Base-by-base conservation (phyloP, 257 asterid genomes). In the Solanum paucissectum region DNA sequence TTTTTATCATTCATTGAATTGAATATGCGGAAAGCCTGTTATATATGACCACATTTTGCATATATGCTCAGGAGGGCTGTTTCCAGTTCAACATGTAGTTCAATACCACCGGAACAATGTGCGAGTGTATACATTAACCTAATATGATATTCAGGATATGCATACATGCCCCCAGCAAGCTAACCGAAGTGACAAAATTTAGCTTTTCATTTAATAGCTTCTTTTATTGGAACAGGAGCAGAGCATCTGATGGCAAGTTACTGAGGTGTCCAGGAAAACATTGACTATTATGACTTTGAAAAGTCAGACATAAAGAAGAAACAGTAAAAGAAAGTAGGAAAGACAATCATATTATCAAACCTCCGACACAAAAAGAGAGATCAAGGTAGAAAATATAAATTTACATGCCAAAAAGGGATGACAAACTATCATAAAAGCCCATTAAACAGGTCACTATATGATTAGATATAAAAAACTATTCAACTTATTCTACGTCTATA, bases 1-100 rank as follows among this genome's bases (percentile, higher is more conserved):
- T 42, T 42, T 42, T 11, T 42, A 42, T 42, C 49, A 11, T 13
- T 42, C 49, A 42, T 42, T 42, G 49, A 42, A 42, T 42, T 42
- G 13, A 42, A 42, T 42, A 42, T 42, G 49, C 2, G 4, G 14
- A 42, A 42, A 42, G 49, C 49, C 14, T 42, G 14, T 4, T 42
- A 5, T 42, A 42, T 42, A 42, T 42, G 49, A 42, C 49, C 4
- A 42, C 49, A 42, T 42, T 42, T 42, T 42, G 49, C 49, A 42
- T 42, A 42, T 12, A 42, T 42, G 49, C 11, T 13, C 49, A 42
- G 89, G 52, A 95, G 94, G 88, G 98, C 93, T 14, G 96, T 95
- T 42, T 91, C 95, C 73, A 95, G 90, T 42, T 42, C 14, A 42
- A 11, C 49, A 42, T 42, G 49, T 42, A 42, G 49, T 11, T 42